Evolutionary conservation across 2,329 filamentous ascomycete species (phyloP), one percentile per base, ranked within the genome.

Genomic region (Fusarium sp.): DNA sequence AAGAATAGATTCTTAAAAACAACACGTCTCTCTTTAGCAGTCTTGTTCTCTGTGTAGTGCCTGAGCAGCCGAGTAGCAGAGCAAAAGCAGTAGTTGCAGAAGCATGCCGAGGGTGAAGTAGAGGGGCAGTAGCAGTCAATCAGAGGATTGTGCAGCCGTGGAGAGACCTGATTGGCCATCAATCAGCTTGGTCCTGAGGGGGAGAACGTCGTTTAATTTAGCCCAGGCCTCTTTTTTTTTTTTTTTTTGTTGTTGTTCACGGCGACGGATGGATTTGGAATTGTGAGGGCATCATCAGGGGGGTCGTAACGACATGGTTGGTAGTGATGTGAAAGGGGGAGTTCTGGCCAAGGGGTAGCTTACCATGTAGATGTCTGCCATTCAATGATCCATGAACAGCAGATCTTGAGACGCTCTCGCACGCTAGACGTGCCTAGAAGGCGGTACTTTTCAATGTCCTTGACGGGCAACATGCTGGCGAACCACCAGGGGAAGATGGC

Each of bases 401-500:
- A 93, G 54, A 97, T 90, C 81, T 97, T 96, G 60, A 97, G 79
- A 61, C 94, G 84, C 74, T 93, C 89, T 64, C 94, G 85, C 4
- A 97, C 93, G 70, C 91, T 95, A 3, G 85, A 89, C 5, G 90
- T 91, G 11, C 84, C 84, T 13, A 97, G 80, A 18, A 97, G 81
- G 11, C 86, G 84, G 71, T 97, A 96, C 77, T 95, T 96, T 73
- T 96, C 91, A 27, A 88, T 82, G 25, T 96, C 91, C 13, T 87
- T 85, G 36, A 96, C 89, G 0, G 93, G 93, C 11, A 97, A 79
- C 18, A 96, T 89, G 74, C 89, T 92, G 9, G 91, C 93, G 71
- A 97, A 91, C 94, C 94, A 97, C 85, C 93, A 97, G 0, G 93
- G 92, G 71, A 97, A 96, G 1, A 88, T 78, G 3, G 89, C 89